phyloP scores from a whole-genome alignment of 2,329 filamentous ascomycete species.

The Diplodia sapinea region DNA sequence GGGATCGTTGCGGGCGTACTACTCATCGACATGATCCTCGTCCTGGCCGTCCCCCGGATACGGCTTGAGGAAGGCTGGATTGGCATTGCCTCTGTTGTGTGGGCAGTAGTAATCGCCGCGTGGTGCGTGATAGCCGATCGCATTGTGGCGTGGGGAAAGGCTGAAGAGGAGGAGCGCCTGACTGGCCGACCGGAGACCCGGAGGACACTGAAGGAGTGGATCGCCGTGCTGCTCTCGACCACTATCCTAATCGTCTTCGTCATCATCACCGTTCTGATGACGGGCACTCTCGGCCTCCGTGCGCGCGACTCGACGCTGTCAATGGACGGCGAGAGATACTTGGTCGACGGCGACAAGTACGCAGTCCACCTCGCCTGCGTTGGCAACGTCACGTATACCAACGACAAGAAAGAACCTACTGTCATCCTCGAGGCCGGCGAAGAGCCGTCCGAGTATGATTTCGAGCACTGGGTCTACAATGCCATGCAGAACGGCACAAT shows the following conservation, averaged over 20 bases:
- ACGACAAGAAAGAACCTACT: slow-evolving; percentile 70
- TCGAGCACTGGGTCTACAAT: slow-evolving; percentile 80
- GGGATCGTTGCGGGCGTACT: slow-evolving; percentile 70
- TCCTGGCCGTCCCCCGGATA: slow-evolving; percentile 74
- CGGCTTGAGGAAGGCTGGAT: slow-evolving; percentile 89
- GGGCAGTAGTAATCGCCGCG: slow-evolving; percentile 77
- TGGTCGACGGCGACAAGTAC: slow-evolving; percentile 84
- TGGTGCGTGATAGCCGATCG: slow-evolving; percentile 82
- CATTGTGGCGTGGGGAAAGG: slow-evolving; percentile 88
- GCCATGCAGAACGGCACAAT: slow-evolving; percentile 82
- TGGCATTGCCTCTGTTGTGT: slow-evolving; percentile 83
- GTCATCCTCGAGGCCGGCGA: slow-evolving; percentile 87
- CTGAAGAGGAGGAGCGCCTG: slow-evolving; percentile 87
- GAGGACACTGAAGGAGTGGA: slow-evolving; percentile 82
- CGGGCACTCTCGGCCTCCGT: slow-evolving; percentile 78
- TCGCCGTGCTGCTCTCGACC: slow-evolving; percentile 76
- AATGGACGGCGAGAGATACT: slow-evolving; percentile 75
- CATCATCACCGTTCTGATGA: slow-evolving; percentile 73
- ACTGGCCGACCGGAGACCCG: slow-evolving; percentile 88
- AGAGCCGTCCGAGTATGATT: slow-evolving; percentile 74
- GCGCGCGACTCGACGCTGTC: slow-evolving; percentile 77
- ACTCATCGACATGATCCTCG: slow-evolving; percentile 77
- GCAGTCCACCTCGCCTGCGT: slow-evolving; percentile 83
- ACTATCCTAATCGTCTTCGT: slow-evolving; percentile 72
- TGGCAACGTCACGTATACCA: slow-evolving; percentile 68